Evolutionary conservation across 2,329 filamentous ascomycete species (phyloP).

Genomic region (Neospermospora avenae): DNA sequence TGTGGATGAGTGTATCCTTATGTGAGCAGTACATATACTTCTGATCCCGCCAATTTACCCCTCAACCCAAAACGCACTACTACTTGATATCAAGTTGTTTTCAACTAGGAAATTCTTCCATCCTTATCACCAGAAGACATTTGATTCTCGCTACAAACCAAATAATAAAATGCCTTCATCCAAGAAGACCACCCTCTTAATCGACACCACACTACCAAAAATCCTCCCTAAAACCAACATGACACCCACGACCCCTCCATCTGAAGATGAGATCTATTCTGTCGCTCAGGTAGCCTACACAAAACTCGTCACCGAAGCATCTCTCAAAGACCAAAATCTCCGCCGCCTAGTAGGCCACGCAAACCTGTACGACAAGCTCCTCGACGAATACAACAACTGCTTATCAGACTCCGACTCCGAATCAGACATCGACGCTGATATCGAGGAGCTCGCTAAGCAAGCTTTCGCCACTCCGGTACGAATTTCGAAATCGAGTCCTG

Average conservation of each 20-base stretch:
- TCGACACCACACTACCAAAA: not conserved
- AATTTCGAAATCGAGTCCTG: not conserved
- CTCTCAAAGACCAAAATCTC: slow-evolving; percentile 13
- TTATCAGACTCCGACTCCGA: not conserved
- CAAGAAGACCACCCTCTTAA: not conserved
- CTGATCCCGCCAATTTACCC: not conserved
- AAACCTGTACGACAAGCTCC: slow-evolving; percentile 16
- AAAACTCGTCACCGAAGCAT: slow-evolving; percentile 12
- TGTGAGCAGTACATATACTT: not conserved
- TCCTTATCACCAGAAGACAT: not conserved
- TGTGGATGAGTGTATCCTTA: not conserved
- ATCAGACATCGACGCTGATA: not conserved
- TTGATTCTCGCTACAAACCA: not conserved
- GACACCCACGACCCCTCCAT: not conserved
- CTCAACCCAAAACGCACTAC: not conserved
- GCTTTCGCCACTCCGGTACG: not conserved
- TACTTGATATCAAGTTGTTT: not conserved
- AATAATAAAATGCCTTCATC: not conserved
- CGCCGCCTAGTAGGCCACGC: slow-evolving; percentile 14
- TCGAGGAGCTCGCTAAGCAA: not conserved
- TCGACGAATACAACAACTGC: slow-evolving; percentile 7
- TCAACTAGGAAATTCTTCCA: too few species aligned
- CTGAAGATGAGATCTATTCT: slow-evolving; percentile 9
- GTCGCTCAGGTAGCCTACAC: slow-evolving; percentile 12
- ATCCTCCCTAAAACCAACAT: not conserved